Evolutionary conservation across 1,284 basidiomycete genomes (phyloP).

Genomic region (Fomitopsis schrenkii): DNA sequence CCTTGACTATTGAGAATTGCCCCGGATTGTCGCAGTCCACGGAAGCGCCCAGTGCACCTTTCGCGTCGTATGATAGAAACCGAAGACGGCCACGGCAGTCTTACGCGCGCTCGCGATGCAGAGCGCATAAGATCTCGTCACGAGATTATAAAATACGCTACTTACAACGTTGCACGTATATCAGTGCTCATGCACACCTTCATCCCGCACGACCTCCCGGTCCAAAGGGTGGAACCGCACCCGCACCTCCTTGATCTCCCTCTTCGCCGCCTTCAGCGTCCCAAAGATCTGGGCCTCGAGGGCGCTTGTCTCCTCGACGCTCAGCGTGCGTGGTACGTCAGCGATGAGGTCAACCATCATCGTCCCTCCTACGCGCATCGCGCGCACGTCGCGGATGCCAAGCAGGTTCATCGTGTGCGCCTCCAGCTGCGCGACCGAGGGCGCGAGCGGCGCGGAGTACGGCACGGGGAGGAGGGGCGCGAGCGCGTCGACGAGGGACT

Average conservation of each 20-base stretch:
- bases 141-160: neutral
- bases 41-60: too few species aligned
- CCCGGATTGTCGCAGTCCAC: too few species aligned
- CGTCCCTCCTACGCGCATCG: slow-evolving; percentile 72
- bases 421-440: slow-evolving; percentile 24
- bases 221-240: slow-evolving; percentile 63
- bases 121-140: too few species aligned
- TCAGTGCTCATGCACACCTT: neutral
- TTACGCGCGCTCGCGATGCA: neutral
- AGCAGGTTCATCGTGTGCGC: slow-evolving; percentile 26
- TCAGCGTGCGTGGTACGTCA: slow-evolving; percentile 58
- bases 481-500: slow-evolving; percentile 49
- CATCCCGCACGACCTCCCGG: neutral
- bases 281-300: slow-evolving; percentile 63
- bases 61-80: too few species aligned
- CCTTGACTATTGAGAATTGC: too few species aligned
- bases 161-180: neutral
- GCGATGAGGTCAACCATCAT: slow-evolving; percentile 75
- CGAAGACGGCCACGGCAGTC: too few species aligned
- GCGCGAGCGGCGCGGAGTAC: slow-evolving; percentile 13
- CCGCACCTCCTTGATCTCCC: slow-evolving; percentile 77
- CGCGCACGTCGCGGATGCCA: slow-evolving; percentile 65
- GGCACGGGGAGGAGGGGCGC: slow-evolving; percentile 44
- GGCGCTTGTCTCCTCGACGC: slow-evolving; percentile 51
- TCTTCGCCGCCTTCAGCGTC: slow-evolving; percentile 57